phyloP scores from a whole-genome alignment of 2,329 filamentous ascomycete species.

The Scedosporium apiospermum region DNA sequence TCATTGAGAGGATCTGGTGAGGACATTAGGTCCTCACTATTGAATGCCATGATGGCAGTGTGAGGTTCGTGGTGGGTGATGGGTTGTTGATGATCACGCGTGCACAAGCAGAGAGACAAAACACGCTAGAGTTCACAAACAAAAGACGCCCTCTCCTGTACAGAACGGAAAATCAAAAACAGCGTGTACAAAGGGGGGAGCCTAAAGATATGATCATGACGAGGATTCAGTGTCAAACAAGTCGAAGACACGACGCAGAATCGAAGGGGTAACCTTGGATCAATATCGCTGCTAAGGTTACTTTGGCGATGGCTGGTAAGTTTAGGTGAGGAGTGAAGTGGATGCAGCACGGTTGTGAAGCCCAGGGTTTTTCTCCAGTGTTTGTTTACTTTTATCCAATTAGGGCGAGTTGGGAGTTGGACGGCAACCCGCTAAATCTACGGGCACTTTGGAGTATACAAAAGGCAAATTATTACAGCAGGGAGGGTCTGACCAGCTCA shows the following conservation, averaged over 20 bases:
- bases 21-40: conserved; percentile 34
- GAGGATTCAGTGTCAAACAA: not conserved
- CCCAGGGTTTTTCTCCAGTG: not conserved
- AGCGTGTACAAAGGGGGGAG: not conserved
- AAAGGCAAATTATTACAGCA: not conserved
- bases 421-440: not conserved
- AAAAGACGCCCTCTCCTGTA: not conserved
- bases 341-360: not conserved
- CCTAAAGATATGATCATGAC: not conserved
- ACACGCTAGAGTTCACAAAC: not conserved
- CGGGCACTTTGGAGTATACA: not conserved
- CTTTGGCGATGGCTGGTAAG: not conserved
- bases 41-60: conserved; percentile 18
- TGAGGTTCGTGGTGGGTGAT: not conserved
- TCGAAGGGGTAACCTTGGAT: not conserved
- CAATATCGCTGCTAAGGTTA: not conserved
- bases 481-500: not conserved
- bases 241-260: not conserved
- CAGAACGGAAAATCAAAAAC: not conserved
- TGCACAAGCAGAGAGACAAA: not conserved
- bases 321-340: conserved; percentile 2
- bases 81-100: not conserved
- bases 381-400: conserved; percentile 9
- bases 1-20: conserved; percentile 43
- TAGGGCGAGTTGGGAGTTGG: not conserved